Evolutionary conservation across 345 rosid species (phyloP).

Genomic region (Microthlaspi erraticum): DNA sequence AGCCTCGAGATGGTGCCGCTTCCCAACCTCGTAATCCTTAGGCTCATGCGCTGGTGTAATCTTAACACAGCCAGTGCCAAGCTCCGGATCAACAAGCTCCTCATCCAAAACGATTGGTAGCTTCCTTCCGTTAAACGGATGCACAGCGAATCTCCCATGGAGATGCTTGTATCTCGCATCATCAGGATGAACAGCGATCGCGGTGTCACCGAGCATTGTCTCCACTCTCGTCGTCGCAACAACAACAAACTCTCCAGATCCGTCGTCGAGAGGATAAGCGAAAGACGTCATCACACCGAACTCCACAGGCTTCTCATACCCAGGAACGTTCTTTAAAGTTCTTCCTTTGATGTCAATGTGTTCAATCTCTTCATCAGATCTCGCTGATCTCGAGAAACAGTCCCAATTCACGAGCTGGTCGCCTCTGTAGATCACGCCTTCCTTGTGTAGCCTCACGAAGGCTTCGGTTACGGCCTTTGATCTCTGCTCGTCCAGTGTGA

Average conservation of each 20-base stretch:
- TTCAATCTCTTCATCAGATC: slow-evolving; percentile 83
- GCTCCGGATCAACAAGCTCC: slow-evolving; percentile 67
- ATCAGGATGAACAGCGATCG: slow-evolving; percentile 83
- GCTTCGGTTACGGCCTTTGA: slow-evolving; percentile 82
- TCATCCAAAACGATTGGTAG: slow-evolving; percentile 72
- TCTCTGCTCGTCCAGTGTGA: slow-evolving; percentile 85
- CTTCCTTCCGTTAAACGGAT: slow-evolving; percentile 83
- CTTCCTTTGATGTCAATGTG: slow-evolving; percentile 66
- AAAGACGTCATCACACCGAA: slow-evolving; percentile 84
- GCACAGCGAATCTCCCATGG: slow-evolving; percentile 71
- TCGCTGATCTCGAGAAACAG: slow-evolving; percentile 67
- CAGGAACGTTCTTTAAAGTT: slow-evolving; percentile 62
- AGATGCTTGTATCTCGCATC: slow-evolving; percentile 74
- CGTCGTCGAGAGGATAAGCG: slow-evolving; percentile 71
- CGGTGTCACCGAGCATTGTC: slow-evolving; percentile 92
- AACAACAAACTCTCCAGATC: slow-evolving; percentile 66
- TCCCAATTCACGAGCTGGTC: slow-evolving; percentile 80
- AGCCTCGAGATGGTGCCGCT: too few relatives aligned
- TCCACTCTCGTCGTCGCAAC: slow-evolving; percentile 90
- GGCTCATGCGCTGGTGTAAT: too few relatives aligned
- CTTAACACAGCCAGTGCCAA: slow-evolving; percentile 83
- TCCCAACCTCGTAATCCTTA: too few relatives aligned
- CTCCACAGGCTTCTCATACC: slow-evolving; percentile 72
- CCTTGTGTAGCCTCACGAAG: slow-evolving; percentile 60
- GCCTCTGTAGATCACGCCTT: slow-evolving; percentile 83